A percentile compares a stretch with the other conserved stretches of the same genome.
Evolutionary conservation across 1,284 basidiomycete genomes (phyloP).

Genomic region (Serendipita sp.): DNA sequence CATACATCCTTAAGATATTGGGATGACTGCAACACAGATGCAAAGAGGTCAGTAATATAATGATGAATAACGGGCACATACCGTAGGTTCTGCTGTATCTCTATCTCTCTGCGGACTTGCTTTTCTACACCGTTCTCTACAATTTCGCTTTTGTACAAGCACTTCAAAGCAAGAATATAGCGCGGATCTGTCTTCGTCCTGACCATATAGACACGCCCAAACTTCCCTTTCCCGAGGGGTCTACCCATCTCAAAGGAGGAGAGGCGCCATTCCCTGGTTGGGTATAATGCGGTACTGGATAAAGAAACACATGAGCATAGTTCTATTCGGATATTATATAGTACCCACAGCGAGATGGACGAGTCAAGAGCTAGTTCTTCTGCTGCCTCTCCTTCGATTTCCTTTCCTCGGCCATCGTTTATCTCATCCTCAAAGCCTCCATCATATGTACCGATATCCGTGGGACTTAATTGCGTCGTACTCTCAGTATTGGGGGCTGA

Average conservation of each 20-base stretch:
- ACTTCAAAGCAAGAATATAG: constrained; percentile 95
- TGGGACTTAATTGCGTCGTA: neutral
- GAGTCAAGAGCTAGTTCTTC: constrained; percentile 66
- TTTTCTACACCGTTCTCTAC: constrained; percentile 79
- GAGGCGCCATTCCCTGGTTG: constrained; percentile 73
- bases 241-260: constrained; percentile 88
- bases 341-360: constrained; percentile 42
- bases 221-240: constrained; percentile 95
- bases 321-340: neutral
- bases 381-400: constrained; percentile 57
- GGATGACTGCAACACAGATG: constrained; percentile 50
- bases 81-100: constrained; percentile 92
- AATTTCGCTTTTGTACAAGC: constrained; percentile 93
- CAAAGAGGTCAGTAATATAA: neutral
- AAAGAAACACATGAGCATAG: constrained; percentile 6
- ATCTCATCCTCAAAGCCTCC: constrained; percentile 74
- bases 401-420: constrained; percentile 41
- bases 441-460: constrained; percentile 76
- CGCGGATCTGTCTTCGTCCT: constrained; percentile 76
- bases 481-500: neutral
- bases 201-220: constrained; percentile 80
- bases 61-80: constrained; percentile 12
- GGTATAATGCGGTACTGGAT: constrained; percentile 32
- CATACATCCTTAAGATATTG: constrained; percentile 84
- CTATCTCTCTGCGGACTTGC: constrained; percentile 92